Evolutionary conservation across 345 rosid genomes (phyloP), one percentile per base, ranked within the genome.

Genomic region (Nasturtium officinale): DNA sequence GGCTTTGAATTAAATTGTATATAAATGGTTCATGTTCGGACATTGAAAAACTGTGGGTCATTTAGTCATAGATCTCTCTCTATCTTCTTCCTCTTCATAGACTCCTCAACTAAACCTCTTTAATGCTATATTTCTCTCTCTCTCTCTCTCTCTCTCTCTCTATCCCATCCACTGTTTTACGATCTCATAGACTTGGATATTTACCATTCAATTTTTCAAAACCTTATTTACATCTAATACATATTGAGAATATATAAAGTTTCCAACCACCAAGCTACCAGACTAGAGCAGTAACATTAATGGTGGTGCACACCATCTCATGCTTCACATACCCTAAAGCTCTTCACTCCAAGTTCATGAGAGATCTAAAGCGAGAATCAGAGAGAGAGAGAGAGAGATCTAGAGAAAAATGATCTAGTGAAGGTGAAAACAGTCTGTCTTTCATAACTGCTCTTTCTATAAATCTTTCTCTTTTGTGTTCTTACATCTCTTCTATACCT

Each of bases 101-200:
- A 59, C 73, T 86, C 80, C 90, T 86, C 96, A 91, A 85, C 97
- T 72, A 84, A 87, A 82, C 82, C n/a, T 90, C 87, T 87, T 91
- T 61, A 89, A 67, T 84, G 83, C 83, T 69, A 75, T 71, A 12
- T 62, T 48, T 45, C 33, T 78, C 81, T 42, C 79, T 72, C 15
- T 71, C 63, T 42, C n/a, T n/a, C n/a, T n/a, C n/a, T n/a, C n/a
- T n/a, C n/a, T n/a, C n/a, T n/a, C n/a, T n/a, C n/a, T n/a, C n/a
- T n/a, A n/a, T n/a, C n/a, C 32, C 76, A 80, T 54, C 53, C 52
- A 23, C 12, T 38, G 37, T 28, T 61, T 40, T 40, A 72, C 76
- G 17, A 52, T 40, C 33, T 71, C 40, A n/a, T 67, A 51, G 54
- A 55, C 72, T 71, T 77, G 5, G 25, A 38, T 48, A n/a, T 28